These are phyloP conservation scores for Cladobotryum mycophilum DNA, from an alignment of 2,329 filamentous ascomycete species.

Conservation along the genomic window DNA sequence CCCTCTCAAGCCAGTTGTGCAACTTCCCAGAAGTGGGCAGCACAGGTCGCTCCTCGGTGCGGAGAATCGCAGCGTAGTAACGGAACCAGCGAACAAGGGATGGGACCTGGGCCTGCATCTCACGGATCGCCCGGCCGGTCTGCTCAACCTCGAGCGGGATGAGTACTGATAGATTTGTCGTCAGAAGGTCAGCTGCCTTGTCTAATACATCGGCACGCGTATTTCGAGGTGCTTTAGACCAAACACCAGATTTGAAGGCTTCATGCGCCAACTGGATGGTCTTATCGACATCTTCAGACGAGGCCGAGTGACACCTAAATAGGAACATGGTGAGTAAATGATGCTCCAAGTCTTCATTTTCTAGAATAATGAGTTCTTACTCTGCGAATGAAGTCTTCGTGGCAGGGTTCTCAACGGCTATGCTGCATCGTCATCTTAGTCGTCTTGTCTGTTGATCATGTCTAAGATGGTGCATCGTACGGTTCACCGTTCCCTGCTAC, in stretches of 20 bases:
- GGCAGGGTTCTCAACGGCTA: conserved; percentile 48
- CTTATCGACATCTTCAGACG: conserved; percentile 21
- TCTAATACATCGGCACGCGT: conserved; percentile 57
- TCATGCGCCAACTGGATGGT: conserved; percentile 45
- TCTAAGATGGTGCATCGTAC: conserved; percentile 28
- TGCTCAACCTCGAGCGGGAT: conserved; percentile 60
- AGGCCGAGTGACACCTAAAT: conserved; percentile 24
- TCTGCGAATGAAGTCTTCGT: conserved; percentile 20
- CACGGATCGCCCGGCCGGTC: conserved; percentile 61
- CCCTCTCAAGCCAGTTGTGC: conserved; percentile 49
- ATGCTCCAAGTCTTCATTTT: neutral
- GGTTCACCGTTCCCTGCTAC: conserved; percentile 35
- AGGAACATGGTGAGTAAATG: neutral
- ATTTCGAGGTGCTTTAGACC: conserved; percentile 55
- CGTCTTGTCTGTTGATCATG: no score
- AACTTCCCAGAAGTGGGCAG: conserved; percentile 58
- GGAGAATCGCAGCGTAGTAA: conserved; percentile 61
- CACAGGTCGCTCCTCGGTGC: conserved; percentile 61
- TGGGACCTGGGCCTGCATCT: conserved; percentile 64
- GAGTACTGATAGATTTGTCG: conserved; percentile 45
- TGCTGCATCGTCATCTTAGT: conserved; percentile 27
- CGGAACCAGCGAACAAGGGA: conserved; percentile 63
- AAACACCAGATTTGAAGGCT: conserved; percentile 60
- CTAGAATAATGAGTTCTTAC: neutral
- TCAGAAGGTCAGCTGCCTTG: conserved; percentile 49